Conservation (phyloP, 73 alveolate species). For the Paramecium caudatum region DNA sequence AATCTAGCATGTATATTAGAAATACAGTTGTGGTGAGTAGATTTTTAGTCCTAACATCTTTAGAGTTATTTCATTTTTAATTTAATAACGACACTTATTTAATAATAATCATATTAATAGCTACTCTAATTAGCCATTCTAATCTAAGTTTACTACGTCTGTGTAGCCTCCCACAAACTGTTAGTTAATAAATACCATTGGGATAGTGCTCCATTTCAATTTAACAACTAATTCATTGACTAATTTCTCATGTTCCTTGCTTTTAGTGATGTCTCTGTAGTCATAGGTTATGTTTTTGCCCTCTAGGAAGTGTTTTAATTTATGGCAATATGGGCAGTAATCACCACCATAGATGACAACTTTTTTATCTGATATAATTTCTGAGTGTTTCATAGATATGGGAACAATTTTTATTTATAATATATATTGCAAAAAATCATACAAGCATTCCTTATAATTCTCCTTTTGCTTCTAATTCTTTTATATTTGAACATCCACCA, state of each 20-base stretch:
- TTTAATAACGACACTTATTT: slow-evolving; percentile 43
- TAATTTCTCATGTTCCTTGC: slow-evolving; percentile 6
- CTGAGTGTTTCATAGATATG: slow-evolving; percentile 46
- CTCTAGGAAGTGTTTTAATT: slow-evolving; percentile 2
- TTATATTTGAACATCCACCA: slow-evolving; percentile 53
- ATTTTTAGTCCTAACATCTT: background rate
- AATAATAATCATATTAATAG: background rate
- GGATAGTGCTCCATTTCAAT: slow-evolving; percentile 20
- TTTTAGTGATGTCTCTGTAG: slow-evolving; percentile 28
- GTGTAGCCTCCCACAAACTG: slow-evolving; percentile 36
- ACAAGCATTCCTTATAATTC: background rate
- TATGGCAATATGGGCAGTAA: slow-evolving; percentile 51
- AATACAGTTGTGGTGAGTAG: background rate
- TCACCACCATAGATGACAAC: slow-evolving; percentile 51
- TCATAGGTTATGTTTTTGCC: background rate
- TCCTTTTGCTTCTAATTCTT: slow-evolving; percentile 61
- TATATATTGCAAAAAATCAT: background rate
- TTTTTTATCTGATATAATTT: slow-evolving; percentile 22
- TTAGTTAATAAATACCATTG: slow-evolving; percentile 38
- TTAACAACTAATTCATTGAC: slow-evolving; percentile 20
- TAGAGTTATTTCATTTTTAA: slow-evolving; percentile 3
- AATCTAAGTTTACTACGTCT: slow-evolving; percentile 3
- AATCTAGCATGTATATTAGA: background rate
- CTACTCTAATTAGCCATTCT: slow-evolving; percentile 32
- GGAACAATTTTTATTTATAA: slow-evolving; percentile 4